Base-by-base conservation (phyloP, 352 stramenopile genomes). In the Globisporangium recalcitrans region DNA sequence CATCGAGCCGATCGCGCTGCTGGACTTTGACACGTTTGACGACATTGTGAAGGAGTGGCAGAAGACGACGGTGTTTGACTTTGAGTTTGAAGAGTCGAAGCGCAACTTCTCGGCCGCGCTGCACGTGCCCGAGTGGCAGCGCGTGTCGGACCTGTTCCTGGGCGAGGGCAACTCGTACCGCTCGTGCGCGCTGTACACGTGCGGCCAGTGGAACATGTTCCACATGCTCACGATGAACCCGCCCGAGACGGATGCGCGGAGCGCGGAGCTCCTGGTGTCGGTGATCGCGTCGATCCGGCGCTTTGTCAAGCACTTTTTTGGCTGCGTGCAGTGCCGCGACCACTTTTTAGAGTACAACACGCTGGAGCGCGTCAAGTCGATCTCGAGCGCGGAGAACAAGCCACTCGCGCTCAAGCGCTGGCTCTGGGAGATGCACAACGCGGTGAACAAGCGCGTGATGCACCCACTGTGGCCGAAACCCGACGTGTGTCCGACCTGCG, bases 221-320 rank as follows among this genome's bases (percentile, higher is more conserved):
- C 84, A 93, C 74, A 87, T 93, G 82, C 64, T 93, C 58, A 91
- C 80, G 19, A 75, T 93, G 67, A 90, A 89, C 55, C 82, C 78
- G 9, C 69, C 68, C 1, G 74, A 80, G 63, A 70, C 60, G 1
- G 70, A 64, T 1, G 47, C 65, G 11, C 77, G 77, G 21, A 78
- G 54, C 19, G 64, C 63, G 44, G 78, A 91, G 55, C 67, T 89
- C 6, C 65, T 90, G 59, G 77, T 91, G 11, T 82, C 77, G 46
- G 82, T 93, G 14, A 76, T 86, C 21, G 82, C 78, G 55, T 83
- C 82, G 7, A 91, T 91, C 40, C 84, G 84, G 16, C 84, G 84
- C 21, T 93, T 93, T 53, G 82, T 93, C 60, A 90, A 90, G 68
- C 80, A 95, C 53, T 95, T 91, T 21, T 92, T 95, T 56, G 84